phyloP scores from a whole-genome alignment of 1,139 yeast genomes.

The Geotrichum siamense region DNA sequence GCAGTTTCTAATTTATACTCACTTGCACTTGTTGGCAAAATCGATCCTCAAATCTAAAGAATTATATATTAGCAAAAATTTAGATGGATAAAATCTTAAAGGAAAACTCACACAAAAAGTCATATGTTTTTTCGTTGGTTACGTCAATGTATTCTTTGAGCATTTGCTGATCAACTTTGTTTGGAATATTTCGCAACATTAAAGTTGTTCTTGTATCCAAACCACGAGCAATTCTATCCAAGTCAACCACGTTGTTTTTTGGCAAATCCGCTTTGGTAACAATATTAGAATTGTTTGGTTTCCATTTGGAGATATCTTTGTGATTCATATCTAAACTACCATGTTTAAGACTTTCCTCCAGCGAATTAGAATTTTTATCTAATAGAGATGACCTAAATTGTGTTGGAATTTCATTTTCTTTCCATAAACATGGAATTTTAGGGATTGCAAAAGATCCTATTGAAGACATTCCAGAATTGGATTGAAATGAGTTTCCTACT shows the following conservation, averaged over 20 bases:
- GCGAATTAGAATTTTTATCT: constrained; percentile 3
- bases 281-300: constrained; percentile 9
- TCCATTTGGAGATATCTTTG: constrained; percentile 3
- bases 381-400: constrained; percentile 16
- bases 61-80: constrained; percentile 12
- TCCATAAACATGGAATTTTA: constrained; percentile 2
- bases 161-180: constrained; percentile 41
- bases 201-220: constrained; percentile 42
- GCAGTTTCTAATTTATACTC: constrained; percentile 17
- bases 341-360: constrained; percentile 20
- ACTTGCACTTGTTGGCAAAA: constrained; percentile 44
- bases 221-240: constrained; percentile 36
- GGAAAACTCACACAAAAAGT: constrained; percentile 46
- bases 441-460: neutral
- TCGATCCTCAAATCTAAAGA: constrained; percentile 42
- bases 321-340: constrained; percentile 20
- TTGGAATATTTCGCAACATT: constrained; percentile 48
- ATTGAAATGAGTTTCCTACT: neutral
- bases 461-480: neutral
- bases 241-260: constrained; percentile 33
- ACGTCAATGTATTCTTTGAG: constrained; percentile 42
- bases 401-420: constrained; percentile 14
- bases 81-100: too few relatives aligned
- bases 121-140: constrained; percentile 45
- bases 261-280: constrained; percentile 33